Percentiles rank a stretch among this genome's conserved stretches.
These are phyloP conservation scores for Hamamelis virginiana DNA, from an alignment of 164 flowering plant species.

Conservation along the genomic window DNA sequence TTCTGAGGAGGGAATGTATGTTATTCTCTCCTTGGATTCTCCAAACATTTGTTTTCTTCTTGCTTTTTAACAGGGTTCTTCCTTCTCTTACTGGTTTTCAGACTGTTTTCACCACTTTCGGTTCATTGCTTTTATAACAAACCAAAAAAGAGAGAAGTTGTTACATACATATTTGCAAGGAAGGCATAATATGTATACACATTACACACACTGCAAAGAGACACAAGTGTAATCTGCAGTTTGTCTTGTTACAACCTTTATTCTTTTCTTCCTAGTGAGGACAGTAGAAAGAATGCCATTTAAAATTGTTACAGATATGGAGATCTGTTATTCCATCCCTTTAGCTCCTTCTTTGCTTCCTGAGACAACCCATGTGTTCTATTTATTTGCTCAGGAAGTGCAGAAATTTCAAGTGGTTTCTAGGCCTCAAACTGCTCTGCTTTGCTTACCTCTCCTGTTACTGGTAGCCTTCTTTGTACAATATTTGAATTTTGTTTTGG, in stretches of 20 bases:
- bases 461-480: too few relatives aligned
- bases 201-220: too few relatives aligned
- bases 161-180: too few relatives aligned
- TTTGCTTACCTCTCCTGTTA: too few relatives aligned
- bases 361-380: slow-evolving; percentile 1
- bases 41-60: slow-evolving; percentile 9
- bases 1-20: slow-evolving; percentile 14
- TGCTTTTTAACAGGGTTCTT: slow-evolving; percentile 6
- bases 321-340: slow-evolving; percentile 15
- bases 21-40: slow-evolving; percentile 20
- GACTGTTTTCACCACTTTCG: slow-evolving; percentile 8
- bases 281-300: slow-evolving; percentile 24
- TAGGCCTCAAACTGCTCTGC: slow-evolving; percentile 10
- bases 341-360: slow-evolving; percentile 2
- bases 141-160: background rate
- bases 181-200: too few relatives aligned
- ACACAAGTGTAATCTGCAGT: background rate
- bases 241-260: slow-evolving; percentile 26
- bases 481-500: too few relatives aligned
- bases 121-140: slow-evolving; percentile 1
- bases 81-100: slow-evolving; percentile 7
- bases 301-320: slow-evolving; percentile 26
- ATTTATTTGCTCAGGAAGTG: slow-evolving; percentile 7
- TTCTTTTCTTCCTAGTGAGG: slow-evolving; percentile 38
- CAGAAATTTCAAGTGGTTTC: slow-evolving; percentile 1